These are phyloP conservation scores for Panicum miliaceum DNA, from an alignment of 176 grass and related monocot species.

Conservation along the genomic window DNA sequence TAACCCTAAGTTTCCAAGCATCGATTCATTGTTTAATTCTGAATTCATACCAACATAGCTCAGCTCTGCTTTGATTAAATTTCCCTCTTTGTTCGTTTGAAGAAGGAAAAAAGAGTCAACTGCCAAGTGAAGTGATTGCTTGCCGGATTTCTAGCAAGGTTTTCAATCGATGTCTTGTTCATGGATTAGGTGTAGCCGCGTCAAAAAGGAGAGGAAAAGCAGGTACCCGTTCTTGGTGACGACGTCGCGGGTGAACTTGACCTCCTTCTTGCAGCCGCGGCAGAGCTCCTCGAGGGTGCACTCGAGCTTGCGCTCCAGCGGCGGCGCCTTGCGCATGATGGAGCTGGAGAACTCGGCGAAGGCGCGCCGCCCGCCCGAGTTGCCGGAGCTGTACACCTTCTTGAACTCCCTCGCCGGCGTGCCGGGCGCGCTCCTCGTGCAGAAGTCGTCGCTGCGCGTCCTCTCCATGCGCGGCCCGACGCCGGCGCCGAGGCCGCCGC, in stretches of 20 bases:
- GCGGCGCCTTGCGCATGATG: slow-evolving; percentile 83
- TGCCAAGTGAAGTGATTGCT: slow-evolving; percentile 5
- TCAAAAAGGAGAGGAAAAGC: background rate
- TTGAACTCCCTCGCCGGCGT: slow-evolving; percentile 61
- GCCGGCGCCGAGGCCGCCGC: background rate
- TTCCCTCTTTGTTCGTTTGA: background rate
- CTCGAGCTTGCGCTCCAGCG: slow-evolving; percentile 75
- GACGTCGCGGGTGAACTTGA: slow-evolving; percentile 71
- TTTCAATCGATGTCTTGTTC: slow-evolving; percentile 26
- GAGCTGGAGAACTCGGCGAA: slow-evolving; percentile 80
- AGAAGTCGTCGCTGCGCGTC: slow-evolving; percentile 47
- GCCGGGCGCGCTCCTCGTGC: slow-evolving; percentile 41
- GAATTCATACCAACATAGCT: background rate
- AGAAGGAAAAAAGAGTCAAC: background rate
- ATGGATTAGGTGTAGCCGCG: slow-evolving; percentile 33
- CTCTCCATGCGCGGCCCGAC: slow-evolving; percentile 38
- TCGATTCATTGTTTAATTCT: slow-evolving; percentile 17
- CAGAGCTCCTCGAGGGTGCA: slow-evolving; percentile 96
- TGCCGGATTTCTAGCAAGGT: slow-evolving; percentile 36
- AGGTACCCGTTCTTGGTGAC: slow-evolving; percentile 81
- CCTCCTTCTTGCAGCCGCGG: slow-evolving; percentile 89
- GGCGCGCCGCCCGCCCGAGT: slow-evolving; percentile 53
- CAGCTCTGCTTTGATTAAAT: background rate
- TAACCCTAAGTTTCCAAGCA: slow-evolving; percentile 41
- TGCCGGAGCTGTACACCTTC: slow-evolving; percentile 59